Evolutionary conservation across 306 rosid genomes (phyloP), one percentile per base, ranked within the genome.

Genomic region (barrel medic (Medicago truncatula)): DNA sequence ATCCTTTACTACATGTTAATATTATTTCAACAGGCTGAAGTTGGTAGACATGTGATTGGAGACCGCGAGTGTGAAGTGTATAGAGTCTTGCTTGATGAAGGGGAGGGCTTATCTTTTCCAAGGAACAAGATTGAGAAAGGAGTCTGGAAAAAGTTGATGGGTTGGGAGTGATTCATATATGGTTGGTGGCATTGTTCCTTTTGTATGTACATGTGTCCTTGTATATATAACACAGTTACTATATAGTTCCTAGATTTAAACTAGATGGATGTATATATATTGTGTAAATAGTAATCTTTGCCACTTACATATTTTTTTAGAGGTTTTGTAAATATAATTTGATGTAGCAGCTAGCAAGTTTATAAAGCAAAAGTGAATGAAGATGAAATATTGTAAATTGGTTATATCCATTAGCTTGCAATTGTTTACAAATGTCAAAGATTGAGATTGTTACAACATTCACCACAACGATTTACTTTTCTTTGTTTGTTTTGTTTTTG

Each of bases 61-160:
- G 97, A 86, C 23, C 89, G 96, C 5, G 97, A 92, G 78, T 95
- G 97, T 89, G 99, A 95, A 80, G 92, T 95, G 1, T 95, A 95
- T 61, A 89, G 96, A 83, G 67, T 92, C 84, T 80, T 95, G 91
- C 96, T 95, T 68, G 97, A 92, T 78, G 99, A 92, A 84, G 92
- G 96, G 62, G 92, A 85, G 18, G 90, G 78, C 13, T 74, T 74
- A 70, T 36, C 82, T 1, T 76, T 84, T 76, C 86, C 92, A 18
- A 71, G 91, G 80, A 83, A 73, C 81, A 83, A 54, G 82, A 89
- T 95, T 76, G 90, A 92, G 86, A 87, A 76, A 67, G 89, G 86
- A 25, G 97, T 90, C 14, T 88, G 99, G 93, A 90, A 85, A 84
- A 88, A 84, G 96, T 85, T 95, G 93, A 91, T 95, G 99, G 99